A percentile compares a stretch with the other conserved stretches of the same genome.
phyloP scores from a whole-genome alignment of 2,329 filamentous ascomycete species.

The Talaromyces islandicus region DNA sequence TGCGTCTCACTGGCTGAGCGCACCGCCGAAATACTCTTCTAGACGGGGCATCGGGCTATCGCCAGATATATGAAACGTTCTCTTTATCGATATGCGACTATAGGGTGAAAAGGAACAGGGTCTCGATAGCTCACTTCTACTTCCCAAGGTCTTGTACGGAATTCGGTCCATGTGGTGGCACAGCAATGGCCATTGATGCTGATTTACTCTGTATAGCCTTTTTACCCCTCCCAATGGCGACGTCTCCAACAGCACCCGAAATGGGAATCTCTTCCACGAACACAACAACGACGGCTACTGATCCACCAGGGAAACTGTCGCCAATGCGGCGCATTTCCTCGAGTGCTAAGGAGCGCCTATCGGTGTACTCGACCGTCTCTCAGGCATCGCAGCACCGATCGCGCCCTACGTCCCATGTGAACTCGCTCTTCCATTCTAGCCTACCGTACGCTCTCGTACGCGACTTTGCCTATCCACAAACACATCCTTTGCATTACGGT shows the following conservation, averaged over 20 bases:
- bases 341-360: conserved; percentile 73
- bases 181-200: not conserved
- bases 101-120: not conserved
- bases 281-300: conserved; percentile 27
- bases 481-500: conserved; percentile 88
- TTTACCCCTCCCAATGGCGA: conserved; percentile 1
- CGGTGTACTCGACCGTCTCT: conserved; percentile 73
- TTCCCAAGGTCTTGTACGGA: not conserved
- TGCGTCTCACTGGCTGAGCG: not conserved
- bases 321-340: conserved; percentile 65
- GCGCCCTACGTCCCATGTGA: conserved; percentile 72
- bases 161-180: not conserved
- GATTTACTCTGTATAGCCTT: not conserved
- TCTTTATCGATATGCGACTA: not conserved
- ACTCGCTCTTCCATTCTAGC: conserved; percentile 78
- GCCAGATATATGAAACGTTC: not conserved
- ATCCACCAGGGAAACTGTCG: conserved; percentile 51
- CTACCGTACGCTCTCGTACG: conserved; percentile 84
- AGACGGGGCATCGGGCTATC: not conserved
- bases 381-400: conserved; percentile 54
- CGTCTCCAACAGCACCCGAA: conserved; percentile 5
- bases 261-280: not conserved
- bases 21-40: not conserved
- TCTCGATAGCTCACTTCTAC: not conserved
- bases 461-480: conserved; percentile 85